Base-by-base conservation (phyloP, 2,329 filamentous ascomycete genomes). In the Penicillium nordicum region DNA sequence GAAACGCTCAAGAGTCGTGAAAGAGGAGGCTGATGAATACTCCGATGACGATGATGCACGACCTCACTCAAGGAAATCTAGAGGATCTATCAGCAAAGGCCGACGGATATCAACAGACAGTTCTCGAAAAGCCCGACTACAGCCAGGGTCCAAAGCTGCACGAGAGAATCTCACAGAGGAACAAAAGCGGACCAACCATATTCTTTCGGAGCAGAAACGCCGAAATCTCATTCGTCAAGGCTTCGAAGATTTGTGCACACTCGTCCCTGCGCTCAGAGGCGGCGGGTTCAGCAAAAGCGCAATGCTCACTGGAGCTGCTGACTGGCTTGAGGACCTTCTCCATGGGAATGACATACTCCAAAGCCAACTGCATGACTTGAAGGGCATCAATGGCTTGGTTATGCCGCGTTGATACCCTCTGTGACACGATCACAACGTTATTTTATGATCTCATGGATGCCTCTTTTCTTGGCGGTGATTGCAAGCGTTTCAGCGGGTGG, bases 141-240 rank as follows among this genome's bases (percentile, higher is more conserved):
- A 67, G 34, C 63, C 65, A 46, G 63, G 61, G 16, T 60, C 60
- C 41, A 76, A 75, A 58, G 43, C 69, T 5, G 53, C 68, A 3
- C 70, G 88, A 27, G 83, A 87, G 66, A 87, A 87, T 61, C 71
- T 94, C 4, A 84, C 86, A 0, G 89, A 93, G 63, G 86, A 88
- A 58, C 88, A 94, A 73, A 94, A 93, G 74, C 82, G 90, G 44
- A 87, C 87, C 67, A 96, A 96, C 64, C 90, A 95, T 69, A 94
- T 96, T 62, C 81, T 87, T 50, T 94, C 90, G 50, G 91, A 95
- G 70, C 90, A 96, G 75, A 95, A 94, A 73, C 83, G 92, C 34
- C 82, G 91, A 46, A 90, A 90, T 27, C 78, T 92, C 45, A 93
- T 93, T 67, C 88, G 91, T 68, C 83, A 89, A 62, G 90, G 90